These are phyloP conservation scores for Boletus huronensis DNA, from an alignment of 768 basidiomycete species.

Conservation along the genomic window DNA sequence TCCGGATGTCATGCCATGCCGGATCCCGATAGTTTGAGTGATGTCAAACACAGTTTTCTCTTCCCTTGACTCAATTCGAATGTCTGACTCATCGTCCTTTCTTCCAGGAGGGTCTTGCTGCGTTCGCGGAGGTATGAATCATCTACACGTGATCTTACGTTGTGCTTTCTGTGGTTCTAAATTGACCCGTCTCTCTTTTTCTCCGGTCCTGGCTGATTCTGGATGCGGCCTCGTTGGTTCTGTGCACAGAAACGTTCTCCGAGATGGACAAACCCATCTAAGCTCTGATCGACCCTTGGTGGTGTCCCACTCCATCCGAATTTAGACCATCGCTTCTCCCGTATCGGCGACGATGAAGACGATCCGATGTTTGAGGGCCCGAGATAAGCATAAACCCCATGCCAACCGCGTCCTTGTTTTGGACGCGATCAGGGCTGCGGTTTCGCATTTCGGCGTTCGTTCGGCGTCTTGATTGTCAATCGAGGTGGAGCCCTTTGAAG, in stretches of 20 bases:
- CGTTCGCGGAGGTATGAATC: constrained; percentile 46
- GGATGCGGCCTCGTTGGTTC: neutral
- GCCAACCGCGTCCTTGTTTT: neutral
- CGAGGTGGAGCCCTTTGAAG: neutral
- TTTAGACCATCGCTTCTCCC: neutral
- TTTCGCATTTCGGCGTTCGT: neutral
- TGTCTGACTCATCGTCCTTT: constrained; percentile 16
- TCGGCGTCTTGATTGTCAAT: neutral
- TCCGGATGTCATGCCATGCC: neutral
- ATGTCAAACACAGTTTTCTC: constrained; percentile 1
- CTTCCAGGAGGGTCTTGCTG: constrained; percentile 63
- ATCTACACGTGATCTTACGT: constrained; percentile 6
- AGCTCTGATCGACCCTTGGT: constrained; percentile 12
- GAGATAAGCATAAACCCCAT: neutral
- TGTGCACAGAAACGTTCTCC: constrained; percentile 18
- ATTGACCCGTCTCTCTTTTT: neutral
- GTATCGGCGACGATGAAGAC: neutral
- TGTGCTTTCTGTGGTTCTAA: neutral
- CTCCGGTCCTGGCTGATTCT: constrained; percentile 9
- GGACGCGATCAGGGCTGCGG: neutral
- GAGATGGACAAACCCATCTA: constrained; percentile 19
- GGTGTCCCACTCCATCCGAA: neutral
- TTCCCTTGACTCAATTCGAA: neutral
- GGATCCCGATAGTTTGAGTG: neutral
- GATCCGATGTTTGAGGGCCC: neutral